Base-by-base conservation (phyloP, 2,329 filamentous ascomycete species). In the Calonectria hongkongensis region DNA sequence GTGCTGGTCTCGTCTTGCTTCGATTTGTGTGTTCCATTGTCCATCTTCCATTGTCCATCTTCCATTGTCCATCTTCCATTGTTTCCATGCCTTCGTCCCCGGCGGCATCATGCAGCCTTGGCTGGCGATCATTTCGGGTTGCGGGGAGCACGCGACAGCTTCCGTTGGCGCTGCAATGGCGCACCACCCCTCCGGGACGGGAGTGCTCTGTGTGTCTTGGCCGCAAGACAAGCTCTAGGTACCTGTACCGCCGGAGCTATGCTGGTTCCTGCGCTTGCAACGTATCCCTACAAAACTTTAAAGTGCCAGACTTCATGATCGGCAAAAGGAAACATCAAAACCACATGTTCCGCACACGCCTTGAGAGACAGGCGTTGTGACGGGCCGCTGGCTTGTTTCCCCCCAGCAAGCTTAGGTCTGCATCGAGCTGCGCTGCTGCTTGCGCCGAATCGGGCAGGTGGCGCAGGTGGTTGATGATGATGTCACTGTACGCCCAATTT, bases 371-470 rank as follows among this genome's bases (percentile, higher is more conserved):
- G 41, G 50, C 50, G 51, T 63, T 56, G n/a, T 27, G 25, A 65
- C 36, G 27, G 69, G 36, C 62, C 47, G 54, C 54, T 36, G 45
- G 33, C 21, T 41, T 50, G 33, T 27, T 21, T 21, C 21, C 8
- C 54, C 54, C 68, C n/a, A n/a, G 39, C 36, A 43, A 18, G 27
- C 13, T 27, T 16, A 6, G 56, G 30, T 33, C 15, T 39, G 51
- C 51, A 27, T 13, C 56, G 21, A 16, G 18, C 36, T 62, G 36
- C 9, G 0, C 39, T 63, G 25, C 8, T 63, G 58, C 39, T 33
- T 58, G 16, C 45, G 15, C 66, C 58, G 18, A 71, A 68, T 71
- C 58, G 25, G 70, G 70, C 54, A 71, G 70, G 70, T 71, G 69
- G 54, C 50, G 54, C 43, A 45, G 62, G 36, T 58, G 30, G 47